phyloP scores from a whole-genome alignment of 306 rosid genomes.

The Abrus precatorius region DNA sequence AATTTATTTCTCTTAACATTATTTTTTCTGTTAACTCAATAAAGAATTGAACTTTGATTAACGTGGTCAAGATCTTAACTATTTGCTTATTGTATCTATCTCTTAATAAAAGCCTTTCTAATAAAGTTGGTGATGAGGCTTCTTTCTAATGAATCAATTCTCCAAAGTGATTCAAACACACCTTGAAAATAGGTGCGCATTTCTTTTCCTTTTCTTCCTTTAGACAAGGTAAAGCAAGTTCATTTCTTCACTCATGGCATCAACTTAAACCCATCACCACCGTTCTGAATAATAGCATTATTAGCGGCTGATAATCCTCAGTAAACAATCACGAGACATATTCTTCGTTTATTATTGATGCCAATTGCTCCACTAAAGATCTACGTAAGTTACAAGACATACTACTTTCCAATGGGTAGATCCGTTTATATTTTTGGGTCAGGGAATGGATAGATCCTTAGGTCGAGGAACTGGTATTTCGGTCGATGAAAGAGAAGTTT shows the following conservation, averaged over 20 bases:
- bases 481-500: too few relatives aligned
- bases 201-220: neutral
- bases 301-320: neutral
- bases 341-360: neutral
- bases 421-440: neutral
- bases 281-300: neutral
- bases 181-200: slow-evolving; percentile 23
- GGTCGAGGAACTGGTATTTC: too few relatives aligned
- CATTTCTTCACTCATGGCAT: neutral
- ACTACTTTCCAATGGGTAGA: neutral
- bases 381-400: neutral
- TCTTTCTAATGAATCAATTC: neutral
- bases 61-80: neutral
- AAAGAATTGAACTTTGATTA: neutral
- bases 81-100: neutral
- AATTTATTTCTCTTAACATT: too few relatives aligned
- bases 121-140: neutral
- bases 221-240: neutral
- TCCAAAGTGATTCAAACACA: neutral
- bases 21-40: neutral
- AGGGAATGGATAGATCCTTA: too few relatives aligned
- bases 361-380: neutral
- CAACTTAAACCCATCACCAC: neutral
- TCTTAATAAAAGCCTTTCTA: neutral
- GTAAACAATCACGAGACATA: neutral